These are phyloP conservation scores for Euphorbia celastroides DNA, from an alignment of 441 rosid genomes.

Conservation along the genomic window DNA sequence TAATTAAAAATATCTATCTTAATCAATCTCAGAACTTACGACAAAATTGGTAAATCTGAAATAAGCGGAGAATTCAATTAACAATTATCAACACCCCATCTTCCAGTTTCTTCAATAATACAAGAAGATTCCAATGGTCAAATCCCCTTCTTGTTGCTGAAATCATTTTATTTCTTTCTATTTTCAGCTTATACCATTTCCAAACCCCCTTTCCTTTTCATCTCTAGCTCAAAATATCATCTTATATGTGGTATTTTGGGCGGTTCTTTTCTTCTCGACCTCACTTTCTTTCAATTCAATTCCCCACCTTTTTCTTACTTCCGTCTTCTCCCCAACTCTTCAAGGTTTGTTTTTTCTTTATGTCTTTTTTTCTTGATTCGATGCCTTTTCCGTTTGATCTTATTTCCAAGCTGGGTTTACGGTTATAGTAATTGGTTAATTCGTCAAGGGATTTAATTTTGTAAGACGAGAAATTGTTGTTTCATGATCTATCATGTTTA, in stretches of 20 bases:
- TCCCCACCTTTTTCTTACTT: not conserved
- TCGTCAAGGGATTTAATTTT: not conserved
- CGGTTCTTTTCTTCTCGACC: not conserved
- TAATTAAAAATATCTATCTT: no score
- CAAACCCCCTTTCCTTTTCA: no score
- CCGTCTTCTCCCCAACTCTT: constrained; percentile 3
- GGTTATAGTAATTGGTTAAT: not conserved
- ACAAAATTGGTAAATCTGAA: not conserved
- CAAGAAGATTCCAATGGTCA: not conserved
- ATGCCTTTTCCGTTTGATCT: constrained; percentile 2
- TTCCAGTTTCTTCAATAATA: not conserved
- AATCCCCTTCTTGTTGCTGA: not conserved
- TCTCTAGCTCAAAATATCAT: not conserved
- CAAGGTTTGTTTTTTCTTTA: constrained; percentile 13
- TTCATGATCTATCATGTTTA: not conserved
- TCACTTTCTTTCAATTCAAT: not conserved
- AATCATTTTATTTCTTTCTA: not conserved
- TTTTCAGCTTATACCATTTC: not conserved
- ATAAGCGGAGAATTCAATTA: constrained; percentile 18
- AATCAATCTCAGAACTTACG: not conserved
- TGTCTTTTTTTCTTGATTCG: not conserved
- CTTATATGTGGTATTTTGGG: not conserved
- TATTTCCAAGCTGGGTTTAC: not conserved
- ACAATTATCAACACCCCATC: no score
- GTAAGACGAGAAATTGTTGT: not conserved